Conservation (phyloP, 129 eudicot species). For the Sambucus nigra region DNA sequence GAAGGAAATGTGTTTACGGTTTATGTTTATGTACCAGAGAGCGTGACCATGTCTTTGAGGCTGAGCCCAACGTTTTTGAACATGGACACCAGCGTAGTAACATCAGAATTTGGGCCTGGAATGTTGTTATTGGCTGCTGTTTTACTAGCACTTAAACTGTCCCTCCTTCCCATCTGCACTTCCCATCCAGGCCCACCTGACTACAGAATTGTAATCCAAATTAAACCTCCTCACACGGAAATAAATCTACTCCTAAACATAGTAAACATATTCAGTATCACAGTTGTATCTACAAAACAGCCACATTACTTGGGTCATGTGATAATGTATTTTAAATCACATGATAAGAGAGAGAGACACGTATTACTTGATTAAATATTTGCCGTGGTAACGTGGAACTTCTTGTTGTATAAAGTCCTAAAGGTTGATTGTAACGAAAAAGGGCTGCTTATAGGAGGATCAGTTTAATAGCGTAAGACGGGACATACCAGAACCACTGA, state of each 20-base stretch:
- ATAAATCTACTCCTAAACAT: neutral
- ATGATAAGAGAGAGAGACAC: neutral
- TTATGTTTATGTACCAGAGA: constrained; percentile 59
- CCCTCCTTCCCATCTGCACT: constrained; percentile 55
- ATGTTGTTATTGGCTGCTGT: constrained; percentile 50
- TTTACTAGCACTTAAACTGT: constrained; percentile 46
- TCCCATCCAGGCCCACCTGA: constrained; percentile 62
- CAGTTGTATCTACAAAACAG: neutral
- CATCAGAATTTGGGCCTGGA: constrained; percentile 41
- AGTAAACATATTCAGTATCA: too few relatives aligned
- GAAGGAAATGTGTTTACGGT: neutral
- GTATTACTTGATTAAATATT: too few relatives aligned
- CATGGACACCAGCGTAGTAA: constrained; percentile 30
- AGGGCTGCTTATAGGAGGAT: too few relatives aligned
- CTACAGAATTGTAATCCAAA: constrained; percentile 14
- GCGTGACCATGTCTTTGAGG: constrained; percentile 54
- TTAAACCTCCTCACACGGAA: too few relatives aligned
- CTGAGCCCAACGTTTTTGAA: constrained; percentile 50
- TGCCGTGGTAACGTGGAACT: too few relatives aligned
- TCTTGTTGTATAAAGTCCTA: too few relatives aligned
- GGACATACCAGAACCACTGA: constrained; percentile 46
- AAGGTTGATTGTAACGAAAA: too few relatives aligned
- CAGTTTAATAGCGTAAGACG: too few relatives aligned
- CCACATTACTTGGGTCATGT: neutral
- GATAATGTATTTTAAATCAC: too few relatives aligned